Conservation (phyloP, 805 yeast species). For the Ogataea polymorpha region DNA sequence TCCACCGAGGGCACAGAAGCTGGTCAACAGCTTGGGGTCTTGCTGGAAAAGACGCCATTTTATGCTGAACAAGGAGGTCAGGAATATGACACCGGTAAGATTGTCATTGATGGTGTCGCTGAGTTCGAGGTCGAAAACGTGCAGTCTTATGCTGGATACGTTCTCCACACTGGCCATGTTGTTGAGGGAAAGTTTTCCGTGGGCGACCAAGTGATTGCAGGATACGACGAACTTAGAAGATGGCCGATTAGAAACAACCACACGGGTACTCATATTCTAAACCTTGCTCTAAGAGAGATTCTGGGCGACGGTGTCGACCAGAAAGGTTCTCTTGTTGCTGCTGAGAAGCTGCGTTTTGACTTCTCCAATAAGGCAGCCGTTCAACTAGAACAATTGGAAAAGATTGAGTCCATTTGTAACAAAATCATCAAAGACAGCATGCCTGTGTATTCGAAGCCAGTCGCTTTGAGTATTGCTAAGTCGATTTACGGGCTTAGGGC, state of each 20-base stretch:
- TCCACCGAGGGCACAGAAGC: conserved; percentile 35
- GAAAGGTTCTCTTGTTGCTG: conserved; percentile 94
- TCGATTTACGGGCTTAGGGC: conserved; percentile 87
- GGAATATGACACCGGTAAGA: conserved; percentile 91
- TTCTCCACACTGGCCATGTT: conserved; percentile 87
- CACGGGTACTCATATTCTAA: conserved; percentile 95
- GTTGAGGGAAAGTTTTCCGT: conserved; percentile 72
- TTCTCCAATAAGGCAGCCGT: conserved; percentile 91
- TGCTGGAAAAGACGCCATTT: conserved; percentile 88
- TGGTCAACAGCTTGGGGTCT: conserved; percentile 65
- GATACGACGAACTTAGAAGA: conserved; percentile 90
- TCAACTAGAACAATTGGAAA: conserved; percentile 61
- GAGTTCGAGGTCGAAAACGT: conserved; percentile 91
- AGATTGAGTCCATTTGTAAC: conserved; percentile 74
- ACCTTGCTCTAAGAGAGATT: conserved; percentile 81
- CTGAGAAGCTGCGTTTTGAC: conserved; percentile 94
- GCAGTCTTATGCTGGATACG: conserved; percentile 91
- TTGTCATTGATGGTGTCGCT: conserved; percentile 81
- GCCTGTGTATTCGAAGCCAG: conserved; percentile 79
- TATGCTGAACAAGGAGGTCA: conserved; percentile 99
- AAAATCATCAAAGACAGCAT: conserved; percentile 67
- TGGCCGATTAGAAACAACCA: conserved; percentile 97
- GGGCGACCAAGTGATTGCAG: conserved; percentile 73
- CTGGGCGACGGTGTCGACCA: conserved; percentile 90
- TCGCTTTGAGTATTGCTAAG: conserved; percentile 68